Percentiles rank a stretch among this genome's conserved stretches.
phyloP scores from a whole-genome alignment of 2,329 filamentous ascomycete genomes.

The Cladosporium sp. region DNA sequence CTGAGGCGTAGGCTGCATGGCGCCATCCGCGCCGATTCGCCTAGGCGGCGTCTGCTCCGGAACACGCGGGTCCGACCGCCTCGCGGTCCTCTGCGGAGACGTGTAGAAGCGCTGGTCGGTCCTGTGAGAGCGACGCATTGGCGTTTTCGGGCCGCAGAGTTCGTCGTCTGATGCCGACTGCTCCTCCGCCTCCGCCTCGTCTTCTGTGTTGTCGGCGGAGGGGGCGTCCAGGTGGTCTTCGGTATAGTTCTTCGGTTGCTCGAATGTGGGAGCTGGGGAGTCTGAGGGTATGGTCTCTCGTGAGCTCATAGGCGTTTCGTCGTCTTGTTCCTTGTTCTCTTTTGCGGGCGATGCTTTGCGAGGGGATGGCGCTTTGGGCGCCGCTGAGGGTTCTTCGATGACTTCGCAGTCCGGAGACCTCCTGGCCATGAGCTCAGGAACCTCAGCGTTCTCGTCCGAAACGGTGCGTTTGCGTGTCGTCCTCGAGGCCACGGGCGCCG shows the following conservation, averaged over 20 bases:
- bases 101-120: conserved; percentile 8
- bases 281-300: conserved; percentile 20
- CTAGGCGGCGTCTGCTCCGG: conserved; percentile 19
- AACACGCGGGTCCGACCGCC: conserved; percentile 9
- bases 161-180: conserved; percentile 24
- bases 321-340: conserved; percentile 6
- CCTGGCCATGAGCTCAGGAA: conserved; percentile 11
- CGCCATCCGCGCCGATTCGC: conserved; percentile 16
- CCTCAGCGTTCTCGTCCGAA: conserved; percentile 28
- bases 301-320: conserved; percentile 20
- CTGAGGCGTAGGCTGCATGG: conserved; percentile 22
- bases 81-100: conserved; percentile 16
- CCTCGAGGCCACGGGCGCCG: background rate
- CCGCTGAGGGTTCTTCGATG: background rate
- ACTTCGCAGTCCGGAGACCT: conserved; percentile 8
- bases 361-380: background rate
- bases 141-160: conserved; percentile 28
- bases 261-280: conserved; percentile 12
- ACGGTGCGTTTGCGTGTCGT: conserved; percentile 18
- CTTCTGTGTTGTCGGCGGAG: conserved; percentile 14
- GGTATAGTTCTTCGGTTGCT: conserved; percentile 9
- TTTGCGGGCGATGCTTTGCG: background rate
- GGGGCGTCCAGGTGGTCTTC: conserved; percentile 13
- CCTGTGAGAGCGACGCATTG: conserved; percentile 22
- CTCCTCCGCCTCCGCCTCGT: conserved; percentile 6